Evolutionary conservation across 345 rosid genomes (phyloP).

Genomic region (Pugionium cornutum): DNA sequence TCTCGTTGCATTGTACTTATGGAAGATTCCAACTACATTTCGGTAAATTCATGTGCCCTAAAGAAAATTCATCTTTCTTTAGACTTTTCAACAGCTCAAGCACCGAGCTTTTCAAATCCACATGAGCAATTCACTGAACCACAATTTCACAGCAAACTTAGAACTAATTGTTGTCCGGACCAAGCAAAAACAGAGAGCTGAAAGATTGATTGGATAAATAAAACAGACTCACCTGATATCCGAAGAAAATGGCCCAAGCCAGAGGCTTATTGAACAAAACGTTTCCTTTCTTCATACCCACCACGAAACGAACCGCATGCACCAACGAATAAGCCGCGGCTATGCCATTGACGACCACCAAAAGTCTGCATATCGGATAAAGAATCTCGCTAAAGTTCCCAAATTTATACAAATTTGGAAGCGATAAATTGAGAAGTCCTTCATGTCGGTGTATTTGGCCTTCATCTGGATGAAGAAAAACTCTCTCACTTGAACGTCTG

Average conservation of each 20-base stretch:
- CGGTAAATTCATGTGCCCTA: constrained; percentile 17
- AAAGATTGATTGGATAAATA: not conserved
- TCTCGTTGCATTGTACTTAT: no score
- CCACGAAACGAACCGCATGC: constrained; percentile 73
- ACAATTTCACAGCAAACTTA: not conserved
- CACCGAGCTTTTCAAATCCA: not conserved
- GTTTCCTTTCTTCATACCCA: constrained; percentile 64
- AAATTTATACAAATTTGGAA: not conserved
- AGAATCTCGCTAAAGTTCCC: not conserved
- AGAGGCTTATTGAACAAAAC: constrained; percentile 72
- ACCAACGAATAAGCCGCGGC: constrained; percentile 74
- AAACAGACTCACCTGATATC: constrained; percentile 69
- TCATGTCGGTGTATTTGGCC: constrained; percentile 86
- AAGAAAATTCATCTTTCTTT: not conserved
- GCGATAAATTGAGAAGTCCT: constrained; percentile 35
- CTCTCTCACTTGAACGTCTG: constrained; percentile 71
- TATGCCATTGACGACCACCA: constrained; percentile 73
- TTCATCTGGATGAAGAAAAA: constrained; percentile 71
- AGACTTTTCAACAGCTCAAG: no score
- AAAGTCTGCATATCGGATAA: constrained; percentile 48
- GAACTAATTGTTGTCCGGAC: not conserved
- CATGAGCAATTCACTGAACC: not conserved
- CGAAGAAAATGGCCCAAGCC: constrained; percentile 90
- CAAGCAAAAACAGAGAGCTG: constrained; percentile 26
- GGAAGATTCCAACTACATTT: constrained; percentile 6